Evolutionary conservation across 345 rosid species (phyloP).

Genomic region (Bruguiera parviflora): DNA sequence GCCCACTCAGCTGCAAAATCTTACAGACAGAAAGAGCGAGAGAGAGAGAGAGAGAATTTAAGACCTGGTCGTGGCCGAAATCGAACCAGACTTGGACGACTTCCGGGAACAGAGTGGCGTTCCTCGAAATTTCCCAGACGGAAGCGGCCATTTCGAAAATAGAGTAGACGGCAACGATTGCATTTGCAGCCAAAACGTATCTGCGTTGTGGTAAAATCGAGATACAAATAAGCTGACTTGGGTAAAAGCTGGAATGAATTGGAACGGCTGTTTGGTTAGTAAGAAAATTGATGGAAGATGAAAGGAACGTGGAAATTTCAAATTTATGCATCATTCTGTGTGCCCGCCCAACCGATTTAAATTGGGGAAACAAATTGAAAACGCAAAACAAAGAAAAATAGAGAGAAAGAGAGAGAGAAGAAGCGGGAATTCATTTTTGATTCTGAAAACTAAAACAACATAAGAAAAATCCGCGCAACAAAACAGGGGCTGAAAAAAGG

Average conservation of each 20-base stretch:
- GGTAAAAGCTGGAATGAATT: no score
- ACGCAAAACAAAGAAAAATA: no score
- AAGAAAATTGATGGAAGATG: slow-evolving; percentile 4
- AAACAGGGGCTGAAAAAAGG: no score
- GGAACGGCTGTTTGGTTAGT: not conserved
- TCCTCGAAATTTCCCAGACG: slow-evolving; percentile 82
- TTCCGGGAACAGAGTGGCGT: slow-evolving; percentile 76
- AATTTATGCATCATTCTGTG: no score
- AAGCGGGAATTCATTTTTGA: not conserved
- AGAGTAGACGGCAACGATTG: slow-evolving; percentile 82
- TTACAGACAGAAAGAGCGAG: not conserved
- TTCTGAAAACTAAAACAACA: not conserved
- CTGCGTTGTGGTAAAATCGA: slow-evolving; percentile 27
- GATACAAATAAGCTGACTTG: not conserved
- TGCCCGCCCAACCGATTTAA: no score
- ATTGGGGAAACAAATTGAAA: not conserved
- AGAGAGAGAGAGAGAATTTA: not conserved
- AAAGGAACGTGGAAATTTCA: not conserved
- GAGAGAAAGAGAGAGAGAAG: no score
- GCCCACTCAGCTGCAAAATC: no score
- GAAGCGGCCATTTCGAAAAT: slow-evolving; percentile 68
- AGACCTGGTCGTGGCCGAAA: slow-evolving; percentile 97
- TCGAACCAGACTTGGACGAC: slow-evolving; percentile 94
- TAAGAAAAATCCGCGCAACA: not conserved
- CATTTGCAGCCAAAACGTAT: slow-evolving; percentile 71